Base-by-base conservation (phyloP, 2,329 filamentous ascomycete species). In the Massarina eburnea region DNA sequence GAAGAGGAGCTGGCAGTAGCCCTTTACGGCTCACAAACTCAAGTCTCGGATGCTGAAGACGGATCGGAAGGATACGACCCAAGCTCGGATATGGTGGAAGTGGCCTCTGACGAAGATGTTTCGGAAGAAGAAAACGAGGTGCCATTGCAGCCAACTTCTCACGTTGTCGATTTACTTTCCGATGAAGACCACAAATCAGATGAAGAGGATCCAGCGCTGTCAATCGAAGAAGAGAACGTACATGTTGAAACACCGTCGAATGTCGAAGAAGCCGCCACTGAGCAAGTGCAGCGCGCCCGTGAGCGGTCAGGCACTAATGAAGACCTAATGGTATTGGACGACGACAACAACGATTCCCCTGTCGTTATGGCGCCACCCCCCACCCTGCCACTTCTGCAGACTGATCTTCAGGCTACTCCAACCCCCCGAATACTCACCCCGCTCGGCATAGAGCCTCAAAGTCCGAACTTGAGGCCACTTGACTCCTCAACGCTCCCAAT, bases 401-500 rank as follows among this genome's bases (percentile, higher is more conserved):
- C 56, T 0, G 45, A 59, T 32, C 54, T 64, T 12, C 36, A 41
- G 12, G 34, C 43, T n/a, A 14, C 49, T 29, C 18, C 24, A 3
- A n/a, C 34, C 1, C 49, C 51, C 10, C 61, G 55, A 7, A 17
- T 64, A 26, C 43, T 63, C 33, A 68, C 65, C 12, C 67, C 67
- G 2, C 57, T 67, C 29, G 64, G 61, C 24, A 55, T 46, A 45
- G 63, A 66, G 45, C 67, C 67, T n/a, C 53, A 51, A 24, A 70
- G 66, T 46, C 67, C 67, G 34, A 62, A 57, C 4, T 45, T 70
- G 8, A 55, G 59, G 19, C 67, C 68, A 0, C 48, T 67, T 9
- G 64, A 67, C 24, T 69, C 67, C 6, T 57, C 64, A 17, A 67
- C 65, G 1, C 55, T 71, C 2, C 67, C 68, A n/a, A 48, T 71